Percentiles rank a stretch among this genome's conserved stretches.
phyloP scores from a whole-genome alignment of 1,139 yeast species.

The Hemisphaericaspora lyxosophila region DNA sequence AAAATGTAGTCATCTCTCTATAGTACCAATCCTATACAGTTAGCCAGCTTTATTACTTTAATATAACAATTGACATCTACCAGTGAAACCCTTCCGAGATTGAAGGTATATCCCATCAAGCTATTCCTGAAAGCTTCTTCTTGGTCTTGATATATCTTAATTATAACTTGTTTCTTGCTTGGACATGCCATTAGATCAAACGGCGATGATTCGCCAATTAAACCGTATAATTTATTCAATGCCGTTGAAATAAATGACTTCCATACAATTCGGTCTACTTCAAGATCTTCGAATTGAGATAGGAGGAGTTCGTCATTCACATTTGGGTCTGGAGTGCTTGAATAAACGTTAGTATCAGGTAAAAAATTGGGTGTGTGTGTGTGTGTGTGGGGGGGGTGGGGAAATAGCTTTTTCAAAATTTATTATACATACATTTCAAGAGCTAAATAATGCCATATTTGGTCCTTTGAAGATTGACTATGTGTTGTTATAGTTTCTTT shows the following conservation, averaged over 20 bases:
- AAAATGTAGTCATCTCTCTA: not conserved
- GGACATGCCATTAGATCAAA: slow-evolving; percentile 25
- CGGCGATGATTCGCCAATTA: slow-evolving; percentile 18
- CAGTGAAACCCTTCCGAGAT: slow-evolving; percentile 21
- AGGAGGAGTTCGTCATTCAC: not conserved
- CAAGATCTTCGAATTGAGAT: not conserved
- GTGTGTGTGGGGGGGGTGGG: not conserved
- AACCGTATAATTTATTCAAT: not conserved
- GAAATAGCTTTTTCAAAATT: not conserved
- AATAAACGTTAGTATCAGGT: not conserved
- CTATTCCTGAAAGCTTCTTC: slow-evolving; percentile 28
- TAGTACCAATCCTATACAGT: slow-evolving; percentile 20
- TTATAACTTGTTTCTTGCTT: slow-evolving; percentile 16
- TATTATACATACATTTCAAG: slow-evolving; percentile 12
- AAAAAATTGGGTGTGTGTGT: too few relatives aligned
- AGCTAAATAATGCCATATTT: slow-evolving; percentile 9
- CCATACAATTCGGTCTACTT: not conserved
- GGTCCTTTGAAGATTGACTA: not conserved
- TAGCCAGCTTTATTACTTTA: slow-evolving; percentile 17
- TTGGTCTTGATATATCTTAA: slow-evolving; percentile 31
- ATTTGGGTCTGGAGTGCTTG: not conserved
- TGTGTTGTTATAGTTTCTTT: not conserved
- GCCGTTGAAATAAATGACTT: not conserved
- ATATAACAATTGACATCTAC: slow-evolving; percentile 25
- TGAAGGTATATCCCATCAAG: slow-evolving; percentile 31